Evolutionary conservation across 2,329 filamentous ascomycete species (phyloP).

Genomic region (Akanthomyces lecanii): DNA sequence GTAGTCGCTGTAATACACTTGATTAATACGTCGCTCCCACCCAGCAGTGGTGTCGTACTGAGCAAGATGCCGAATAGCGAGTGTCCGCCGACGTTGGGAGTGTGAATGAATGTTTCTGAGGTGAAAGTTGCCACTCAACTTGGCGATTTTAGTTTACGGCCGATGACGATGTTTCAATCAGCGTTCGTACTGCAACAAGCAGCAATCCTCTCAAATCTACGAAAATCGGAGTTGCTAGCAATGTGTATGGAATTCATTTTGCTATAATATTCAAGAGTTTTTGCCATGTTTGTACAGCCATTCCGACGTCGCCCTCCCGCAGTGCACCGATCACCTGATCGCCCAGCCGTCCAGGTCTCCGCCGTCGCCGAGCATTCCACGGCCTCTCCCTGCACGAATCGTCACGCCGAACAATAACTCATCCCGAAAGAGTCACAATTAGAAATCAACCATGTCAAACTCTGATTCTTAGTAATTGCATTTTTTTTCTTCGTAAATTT

Average conservation of each 20-base stretch:
- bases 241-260: not conserved
- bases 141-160: not conserved
- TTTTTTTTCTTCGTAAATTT: not conserved
- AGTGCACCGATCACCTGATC: constrained; percentile 15
- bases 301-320: not conserved
- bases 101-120: not conserved
- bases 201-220: too few species aligned
- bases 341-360: constrained; percentile 1
- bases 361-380: not conserved
- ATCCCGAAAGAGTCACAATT: constrained; percentile 6
- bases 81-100: not conserved
- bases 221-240: not conserved
- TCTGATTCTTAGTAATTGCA: not conserved
- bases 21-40: not conserved
- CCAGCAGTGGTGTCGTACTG: too few species aligned
- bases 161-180: not conserved
- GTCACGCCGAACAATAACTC: not conserved
- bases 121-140: not conserved
- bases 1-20: not conserved
- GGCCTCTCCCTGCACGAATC: not conserved
- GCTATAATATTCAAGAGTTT: not conserved
- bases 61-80: constrained; percentile 15
- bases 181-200: not conserved
- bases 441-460: not conserved
- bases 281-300: not conserved